Conservation (phyloP, 306 rosid genomes). For the Pterocarpus santalinus region DNA sequence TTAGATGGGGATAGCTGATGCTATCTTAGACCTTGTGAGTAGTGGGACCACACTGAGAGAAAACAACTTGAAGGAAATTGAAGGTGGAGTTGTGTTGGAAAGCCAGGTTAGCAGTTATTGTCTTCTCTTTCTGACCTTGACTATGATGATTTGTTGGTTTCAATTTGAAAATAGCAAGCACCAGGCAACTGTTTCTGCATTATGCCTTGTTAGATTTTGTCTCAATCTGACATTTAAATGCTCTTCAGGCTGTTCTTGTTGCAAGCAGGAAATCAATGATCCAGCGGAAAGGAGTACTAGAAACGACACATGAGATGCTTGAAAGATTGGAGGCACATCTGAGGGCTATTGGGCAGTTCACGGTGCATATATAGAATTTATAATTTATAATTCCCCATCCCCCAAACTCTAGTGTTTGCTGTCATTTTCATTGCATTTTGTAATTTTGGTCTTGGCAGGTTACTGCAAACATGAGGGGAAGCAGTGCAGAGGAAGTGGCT, state of each 20-base stretch:
- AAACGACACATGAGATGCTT: slow-evolving; percentile 90
- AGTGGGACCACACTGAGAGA: too few species aligned
- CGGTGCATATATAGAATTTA: slow-evolving; percentile 57
- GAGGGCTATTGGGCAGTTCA: slow-evolving; percentile 83
- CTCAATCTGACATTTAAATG: slow-evolving; percentile 44
- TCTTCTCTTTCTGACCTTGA: slow-evolving; percentile 36
- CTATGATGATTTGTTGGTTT: slow-evolving; percentile 24
- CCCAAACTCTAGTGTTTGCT: not conserved
- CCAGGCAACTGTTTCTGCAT: slow-evolving; percentile 35
- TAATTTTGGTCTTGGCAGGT: slow-evolving; percentile 66
- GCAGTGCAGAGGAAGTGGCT: slow-evolving; percentile 86
- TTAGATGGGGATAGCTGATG: slow-evolving; percentile 98
- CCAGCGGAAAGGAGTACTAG: slow-evolving; percentile 79
- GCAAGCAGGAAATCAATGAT: slow-evolving; percentile 86
- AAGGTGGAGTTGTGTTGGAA: slow-evolving; percentile 64
- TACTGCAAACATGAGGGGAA: slow-evolving; percentile 95
- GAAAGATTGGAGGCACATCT: slow-evolving; percentile 95
- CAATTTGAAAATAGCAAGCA: slow-evolving; percentile 10
- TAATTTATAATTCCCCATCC: not conserved
- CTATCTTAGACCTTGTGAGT: slow-evolving; percentile 93
- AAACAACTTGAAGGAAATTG: too few species aligned
- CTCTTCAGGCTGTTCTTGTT: slow-evolving; percentile 85
- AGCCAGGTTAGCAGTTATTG: slow-evolving; percentile 74
- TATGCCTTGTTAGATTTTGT: slow-evolving; percentile 41
- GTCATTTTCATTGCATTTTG: slow-evolving; percentile 36